Evolutionary conservation across 495 filamentous ascomycete species (phyloP).

Genomic region (Penicillium taxi): DNA sequence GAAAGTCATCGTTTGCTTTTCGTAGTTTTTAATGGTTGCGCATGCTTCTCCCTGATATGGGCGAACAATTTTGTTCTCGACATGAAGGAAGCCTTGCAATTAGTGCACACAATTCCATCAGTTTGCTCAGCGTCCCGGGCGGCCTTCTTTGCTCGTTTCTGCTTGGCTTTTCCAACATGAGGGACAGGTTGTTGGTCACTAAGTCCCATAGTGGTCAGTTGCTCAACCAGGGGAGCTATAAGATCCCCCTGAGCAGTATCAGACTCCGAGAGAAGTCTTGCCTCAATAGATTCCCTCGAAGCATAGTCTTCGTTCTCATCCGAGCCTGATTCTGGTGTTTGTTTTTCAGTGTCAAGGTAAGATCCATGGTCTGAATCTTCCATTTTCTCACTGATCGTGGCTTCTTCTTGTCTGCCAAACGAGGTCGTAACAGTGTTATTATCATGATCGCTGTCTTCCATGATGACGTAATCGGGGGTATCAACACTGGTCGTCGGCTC

Average conservation of each 20-base stretch:
- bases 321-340: not conserved
- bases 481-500: not conserved
- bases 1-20: slow-evolving; percentile 1
- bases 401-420: not conserved
- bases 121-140: slow-evolving; percentile 46
- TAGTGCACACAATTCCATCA: slow-evolving; percentile 46
- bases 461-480: not conserved
- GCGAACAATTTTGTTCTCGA: slow-evolving; percentile 65
- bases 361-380: not conserved
- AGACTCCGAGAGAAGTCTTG: slow-evolving; percentile 13
- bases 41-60: slow-evolving; percentile 58
- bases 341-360: too few species aligned
- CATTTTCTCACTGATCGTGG: not conserved
- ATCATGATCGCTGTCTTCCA: slow-evolving; percentile 4
- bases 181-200: slow-evolving; percentile 20
- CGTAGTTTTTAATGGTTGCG: slow-evolving; percentile 35
- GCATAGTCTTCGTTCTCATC: slow-evolving; percentile 39
- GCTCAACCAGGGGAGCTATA: slow-evolving; percentile 14
- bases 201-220: slow-evolving; percentile 16
- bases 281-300: slow-evolving; percentile 37
- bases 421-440: not conserved
- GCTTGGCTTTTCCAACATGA: slow-evolving; percentile 80
- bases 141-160: slow-evolving; percentile 75
- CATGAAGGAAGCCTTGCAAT: slow-evolving; percentile 53
- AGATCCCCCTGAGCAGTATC: slow-evolving; percentile 5